A percentile compares a stretch with the other conserved stretches of the same genome.
Evolutionary conservation across 306 rosid species (phyloP).

Genomic region (Lagenaria siceraria): DNA sequence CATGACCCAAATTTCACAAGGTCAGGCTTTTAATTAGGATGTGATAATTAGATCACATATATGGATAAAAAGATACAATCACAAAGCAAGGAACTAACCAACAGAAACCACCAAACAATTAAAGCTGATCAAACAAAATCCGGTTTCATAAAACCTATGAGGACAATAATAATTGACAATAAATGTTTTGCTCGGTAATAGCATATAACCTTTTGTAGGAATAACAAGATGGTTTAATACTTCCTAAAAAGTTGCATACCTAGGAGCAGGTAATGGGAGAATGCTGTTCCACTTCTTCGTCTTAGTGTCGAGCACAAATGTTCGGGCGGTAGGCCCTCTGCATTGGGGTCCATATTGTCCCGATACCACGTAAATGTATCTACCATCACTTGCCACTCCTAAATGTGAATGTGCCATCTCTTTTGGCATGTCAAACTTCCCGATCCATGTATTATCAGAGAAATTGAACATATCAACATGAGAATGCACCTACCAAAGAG

Average conservation of each 20-base stretch:
- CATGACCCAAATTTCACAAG: background rate
- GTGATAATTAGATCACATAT: background rate
- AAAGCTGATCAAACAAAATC: background rate
- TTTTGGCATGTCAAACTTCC: slow-evolving; percentile 50
- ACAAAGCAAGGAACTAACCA: background rate
- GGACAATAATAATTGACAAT: background rate
- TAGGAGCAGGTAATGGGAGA: slow-evolving; percentile 64
- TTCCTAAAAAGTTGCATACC: slow-evolving; percentile 28
- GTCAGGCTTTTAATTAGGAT: background rate
- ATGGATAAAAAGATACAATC: background rate
- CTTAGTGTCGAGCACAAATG: slow-evolving; percentile 55
- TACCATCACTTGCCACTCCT: slow-evolving; percentile 78
- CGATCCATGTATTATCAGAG: slow-evolving; percentile 45
- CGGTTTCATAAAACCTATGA: background rate
- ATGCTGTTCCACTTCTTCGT: slow-evolving; percentile 54
- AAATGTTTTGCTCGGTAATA: background rate
- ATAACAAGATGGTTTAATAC: background rate
- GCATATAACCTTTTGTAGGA: background rate
- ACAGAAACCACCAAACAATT: background rate
- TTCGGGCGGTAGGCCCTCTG: slow-evolving; percentile 48
- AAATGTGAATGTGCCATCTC: slow-evolving; percentile 89
- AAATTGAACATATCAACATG: slow-evolving; percentile 71
- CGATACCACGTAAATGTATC: slow-evolving; percentile 62
- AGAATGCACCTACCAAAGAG: slow-evolving; percentile 56
- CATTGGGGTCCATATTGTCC: slow-evolving; percentile 89